Conservation (phyloP, 208 protist genomes). For the Naegleria gruberi region DNA sequence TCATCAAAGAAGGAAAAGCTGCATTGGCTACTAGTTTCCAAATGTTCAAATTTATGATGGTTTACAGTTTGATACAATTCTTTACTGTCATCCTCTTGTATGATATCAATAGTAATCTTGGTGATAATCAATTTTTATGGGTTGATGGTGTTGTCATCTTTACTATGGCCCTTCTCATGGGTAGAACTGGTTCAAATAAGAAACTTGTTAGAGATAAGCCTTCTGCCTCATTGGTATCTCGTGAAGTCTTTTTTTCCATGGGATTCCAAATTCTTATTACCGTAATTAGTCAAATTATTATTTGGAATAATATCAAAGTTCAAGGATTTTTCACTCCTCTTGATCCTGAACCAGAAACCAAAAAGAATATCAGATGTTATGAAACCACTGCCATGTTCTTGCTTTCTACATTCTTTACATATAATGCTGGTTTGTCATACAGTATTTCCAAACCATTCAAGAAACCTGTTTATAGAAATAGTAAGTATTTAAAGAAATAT, state of each 20-base stretch:
- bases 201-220: not conserved
- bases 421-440: not conserved
- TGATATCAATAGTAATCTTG: constrained; percentile 3
- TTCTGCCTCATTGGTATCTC: not conserved
- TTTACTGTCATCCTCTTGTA: constrained; percentile 18
- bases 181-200: not conserved
- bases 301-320: not conserved
- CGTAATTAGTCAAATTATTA: not conserved
- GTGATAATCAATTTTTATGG: constrained; percentile 4
- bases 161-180: not conserved
- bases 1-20: constrained; percentile 27
- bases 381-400: constrained; percentile 22
- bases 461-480: not conserved
- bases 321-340: not conserved
- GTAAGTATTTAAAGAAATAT: not conserved
- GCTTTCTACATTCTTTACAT: not conserved
- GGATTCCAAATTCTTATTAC: not conserved
- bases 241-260: constrained; percentile 1
- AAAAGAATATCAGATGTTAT: not conserved
- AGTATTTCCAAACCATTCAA: not conserved
- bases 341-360: not conserved
- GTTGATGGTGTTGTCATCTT: not conserved
- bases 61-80: constrained; percentile 33
- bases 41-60: constrained; percentile 34
- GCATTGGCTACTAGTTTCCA: constrained; percentile 28